Conservation (phyloP, 2,329 filamentous ascomycete genomes). For the Myriosclerotinia curreyana region DNA sequence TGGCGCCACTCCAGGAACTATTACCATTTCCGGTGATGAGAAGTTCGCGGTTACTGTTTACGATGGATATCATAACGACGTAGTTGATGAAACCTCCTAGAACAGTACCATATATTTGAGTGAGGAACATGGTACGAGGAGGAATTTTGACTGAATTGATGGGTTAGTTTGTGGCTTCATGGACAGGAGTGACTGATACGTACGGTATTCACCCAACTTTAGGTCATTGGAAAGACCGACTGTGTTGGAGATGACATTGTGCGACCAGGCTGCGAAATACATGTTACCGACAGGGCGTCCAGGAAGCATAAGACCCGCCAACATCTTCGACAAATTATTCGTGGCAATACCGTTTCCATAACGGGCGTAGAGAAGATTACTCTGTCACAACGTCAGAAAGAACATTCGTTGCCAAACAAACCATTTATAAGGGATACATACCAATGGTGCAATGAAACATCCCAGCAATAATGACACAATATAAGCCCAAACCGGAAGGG, state of each 20-base stretch:
- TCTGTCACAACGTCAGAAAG: constrained; percentile 41
- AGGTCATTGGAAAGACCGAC: constrained; percentile 52
- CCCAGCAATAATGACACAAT: constrained; percentile 42
- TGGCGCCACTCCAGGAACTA: constrained; percentile 49
- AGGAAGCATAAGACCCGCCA: constrained; percentile 49
- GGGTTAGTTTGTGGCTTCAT: constrained; percentile 27
- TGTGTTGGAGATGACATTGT: constrained; percentile 52
- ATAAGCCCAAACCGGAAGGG: constrained; percentile 46
- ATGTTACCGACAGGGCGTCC: constrained; percentile 44
- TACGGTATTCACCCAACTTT: constrained; percentile 58
- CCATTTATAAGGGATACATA: constrained; percentile 31
- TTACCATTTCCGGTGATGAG: constrained; percentile 44
- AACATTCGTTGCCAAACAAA: background rate
- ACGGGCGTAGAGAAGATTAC: constrained; percentile 50
- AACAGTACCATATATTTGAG: constrained; percentile 45
- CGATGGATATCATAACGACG: constrained; percentile 47
- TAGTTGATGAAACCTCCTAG: constrained; percentile 48
- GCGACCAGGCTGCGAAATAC: constrained; percentile 55
- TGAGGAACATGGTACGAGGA: constrained; percentile 45
- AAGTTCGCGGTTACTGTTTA: constrained; percentile 44
- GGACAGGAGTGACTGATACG: constrained; percentile 28
- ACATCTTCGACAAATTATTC: constrained; percentile 54
- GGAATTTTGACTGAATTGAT: constrained; percentile 47
- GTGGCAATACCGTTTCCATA: constrained; percentile 57
- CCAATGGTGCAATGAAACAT: constrained; percentile 49